phyloP scores from a whole-genome alignment of 352 stramenopile genomes.

The Ophiocytium majus region DNA sequence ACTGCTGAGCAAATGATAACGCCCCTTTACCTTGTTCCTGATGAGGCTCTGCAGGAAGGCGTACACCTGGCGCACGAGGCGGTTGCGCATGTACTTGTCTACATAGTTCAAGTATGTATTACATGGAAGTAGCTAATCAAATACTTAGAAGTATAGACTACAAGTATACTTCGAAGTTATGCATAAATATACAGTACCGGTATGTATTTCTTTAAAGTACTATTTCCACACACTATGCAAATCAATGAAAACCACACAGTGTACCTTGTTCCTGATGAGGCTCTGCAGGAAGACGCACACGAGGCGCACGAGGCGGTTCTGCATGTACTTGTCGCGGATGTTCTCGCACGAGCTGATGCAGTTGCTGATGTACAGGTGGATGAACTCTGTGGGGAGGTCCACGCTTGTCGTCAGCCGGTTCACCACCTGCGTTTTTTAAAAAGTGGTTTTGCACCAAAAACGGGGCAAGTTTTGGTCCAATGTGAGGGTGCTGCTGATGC shows the following conservation, averaged over 20 bases:
- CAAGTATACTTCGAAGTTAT: too few relatives aligned
- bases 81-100: conserved; percentile 97
- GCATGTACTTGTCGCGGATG: conserved; percentile 96
- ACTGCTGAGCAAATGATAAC: too few relatives aligned
- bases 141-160: too few relatives aligned
- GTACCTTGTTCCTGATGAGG: conserved; percentile 95
- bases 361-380: conserved; percentile 97
- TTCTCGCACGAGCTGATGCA: conserved; percentile 97
- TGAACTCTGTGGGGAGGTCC: conserved; percentile 91
- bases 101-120: too few relatives aligned
- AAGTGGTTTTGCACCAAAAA: too few relatives aligned
- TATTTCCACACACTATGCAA: too few relatives aligned
- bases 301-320: conserved; percentile 92
- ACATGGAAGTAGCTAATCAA: too few relatives aligned
- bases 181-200: too few relatives aligned
- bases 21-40: conserved; percentile 94
- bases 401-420: conserved; percentile 84
- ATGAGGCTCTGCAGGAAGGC: conserved; percentile 97
- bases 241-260: too few relatives aligned
- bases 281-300: conserved; percentile 97
- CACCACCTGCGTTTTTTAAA: conserved; percentile 74
- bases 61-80: conserved; percentile 92
- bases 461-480: too few relatives aligned
- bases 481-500: too few relatives aligned
- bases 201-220: too few relatives aligned